These are phyloP conservation scores for Neurospora sp. DNA, from an alignment of 2,329 filamentous ascomycete genomes.

Conservation along the genomic window DNA sequence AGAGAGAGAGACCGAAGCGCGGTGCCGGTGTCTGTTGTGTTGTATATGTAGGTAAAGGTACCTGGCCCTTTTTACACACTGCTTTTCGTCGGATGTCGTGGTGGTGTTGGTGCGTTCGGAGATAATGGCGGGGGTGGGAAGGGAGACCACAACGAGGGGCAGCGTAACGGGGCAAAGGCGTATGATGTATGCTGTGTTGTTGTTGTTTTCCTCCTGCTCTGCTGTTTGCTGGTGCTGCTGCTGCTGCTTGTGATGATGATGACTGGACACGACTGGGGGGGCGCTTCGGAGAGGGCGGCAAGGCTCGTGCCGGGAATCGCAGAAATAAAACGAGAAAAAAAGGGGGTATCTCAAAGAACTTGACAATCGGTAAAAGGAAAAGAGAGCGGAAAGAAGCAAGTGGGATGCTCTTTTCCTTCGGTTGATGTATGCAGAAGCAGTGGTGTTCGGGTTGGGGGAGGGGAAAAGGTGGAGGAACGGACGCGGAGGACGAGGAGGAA, in stretches of 20 bases:
- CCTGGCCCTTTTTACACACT: background rate
- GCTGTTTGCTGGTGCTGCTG: background rate
- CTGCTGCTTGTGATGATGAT: background rate
- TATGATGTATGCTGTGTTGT: background rate
- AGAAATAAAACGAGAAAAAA: conserved; percentile 40
- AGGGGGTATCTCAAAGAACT: conserved; percentile 25
- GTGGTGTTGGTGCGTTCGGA: background rate
- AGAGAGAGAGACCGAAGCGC: background rate
- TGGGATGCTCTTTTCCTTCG: background rate
- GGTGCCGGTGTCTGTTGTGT: background rate
- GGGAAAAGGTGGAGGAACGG: background rate
- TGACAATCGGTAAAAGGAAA: conserved; percentile 10
- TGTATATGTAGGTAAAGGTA: background rate
- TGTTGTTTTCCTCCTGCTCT: background rate
- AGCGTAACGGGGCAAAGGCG: background rate
- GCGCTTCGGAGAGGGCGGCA: conserved; percentile 10
- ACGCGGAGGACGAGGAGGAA: conserved; percentile 12
- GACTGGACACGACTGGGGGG: conserved; percentile 2
- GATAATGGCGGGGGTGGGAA: background rate
- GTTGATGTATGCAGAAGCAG: background rate
- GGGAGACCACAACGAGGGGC: background rate
- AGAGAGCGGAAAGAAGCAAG: conserved; percentile 12
- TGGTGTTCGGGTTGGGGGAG: background rate
- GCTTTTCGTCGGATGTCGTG: background rate
- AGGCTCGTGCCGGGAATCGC: conserved; percentile 5